Evolutionary conservation across 768 basidiomycete genomes (phyloP), one percentile per base, ranked within the genome.

Genomic region (Suillus subluteus): DNA sequence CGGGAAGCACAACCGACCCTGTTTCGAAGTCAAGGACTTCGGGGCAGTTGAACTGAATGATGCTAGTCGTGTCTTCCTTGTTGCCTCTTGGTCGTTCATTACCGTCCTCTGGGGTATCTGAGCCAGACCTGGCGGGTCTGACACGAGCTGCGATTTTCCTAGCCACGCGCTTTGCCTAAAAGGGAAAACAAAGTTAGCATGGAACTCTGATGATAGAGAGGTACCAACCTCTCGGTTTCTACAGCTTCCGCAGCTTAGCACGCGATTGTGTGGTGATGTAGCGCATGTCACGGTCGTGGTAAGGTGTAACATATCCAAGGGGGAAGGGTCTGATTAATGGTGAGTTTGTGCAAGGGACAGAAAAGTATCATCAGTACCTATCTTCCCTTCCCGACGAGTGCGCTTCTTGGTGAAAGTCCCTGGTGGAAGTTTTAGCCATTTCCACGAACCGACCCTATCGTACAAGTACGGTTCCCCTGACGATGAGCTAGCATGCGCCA

Each of bases 31-130:
- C 94, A 58, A 98, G 86, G 52, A 93, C 83, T 70, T 96, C 93
- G 0, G 93, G 85, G 70, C 96, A 97, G 73, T 99, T 99, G 81
- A 99, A 99, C 67, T 99, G 91, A 58, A 99, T 90, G 72, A 99
- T 96, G 72, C 90, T 91, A 26, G 87, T 88, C 5, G 88, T 88
- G 70, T 91, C 91, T 79, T 91, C 90, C 43, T 82, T 83, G 40
- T 80, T 78, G 58, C 37, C 68, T 65, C 70, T 73, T 66, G 78
- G 78, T 44, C 79, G 82, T 71, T 86, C 87, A 58, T 80, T 77
- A 35, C 83, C 78, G 65, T 88, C 86, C 65, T 89, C 89, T 30
- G 80, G 81, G 4, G 88, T 87, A 43, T 94, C 91, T 8, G 90
- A 89, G 72, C 92, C 91, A 23, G 89, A 89, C 50, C 89, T 88